phyloP scores from a whole-genome alignment of 2,329 filamentous ascomycete genomes.

The Aspergillus uvarum region DNA sequence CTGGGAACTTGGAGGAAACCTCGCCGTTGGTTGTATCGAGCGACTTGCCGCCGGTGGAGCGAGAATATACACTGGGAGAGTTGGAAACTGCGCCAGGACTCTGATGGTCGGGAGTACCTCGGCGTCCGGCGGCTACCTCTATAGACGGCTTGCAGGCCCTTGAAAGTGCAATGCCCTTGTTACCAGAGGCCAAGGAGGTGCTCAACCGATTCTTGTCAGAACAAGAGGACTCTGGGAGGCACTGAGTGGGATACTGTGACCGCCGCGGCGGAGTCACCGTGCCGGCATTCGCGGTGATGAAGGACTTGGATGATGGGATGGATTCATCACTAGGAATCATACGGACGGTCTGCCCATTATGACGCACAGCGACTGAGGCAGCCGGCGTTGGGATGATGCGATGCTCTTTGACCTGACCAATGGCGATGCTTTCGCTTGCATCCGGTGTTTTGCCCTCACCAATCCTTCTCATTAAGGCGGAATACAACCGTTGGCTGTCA shows the following conservation, averaged over 20 bases:
- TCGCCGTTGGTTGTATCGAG: slow-evolving; percentile 17
- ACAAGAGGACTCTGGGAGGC: neutral
- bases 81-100: slow-evolving; percentile 15
- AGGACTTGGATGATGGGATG: slow-evolving; percentile 31
- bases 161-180: neutral
- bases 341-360: slow-evolving; percentile 31
- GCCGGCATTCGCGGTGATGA: slow-evolving; percentile 28
- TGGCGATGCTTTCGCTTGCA: slow-evolving; percentile 25
- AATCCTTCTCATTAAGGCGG: slow-evolving; percentile 45
- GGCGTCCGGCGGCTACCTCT: slow-evolving; percentile 20
- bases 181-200: no score
- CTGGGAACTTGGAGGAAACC: slow-evolving; percentile 4
- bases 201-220: neutral
- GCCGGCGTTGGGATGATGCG: slow-evolving; percentile 30
- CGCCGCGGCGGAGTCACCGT: slow-evolving; percentile 24
- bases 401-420: slow-evolving; percentile 34
- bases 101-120: neutral
- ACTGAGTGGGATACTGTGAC: slow-evolving; percentile 2
- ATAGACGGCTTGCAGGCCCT: slow-evolving; percentile 4
- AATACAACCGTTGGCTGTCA: slow-evolving; percentile 44
- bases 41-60: slow-evolving; percentile 38
- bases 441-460: slow-evolving; percentile 22
- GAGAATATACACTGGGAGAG: slow-evolving; percentile 47
- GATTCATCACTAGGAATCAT: slow-evolving; percentile 34
- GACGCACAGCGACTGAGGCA: slow-evolving; percentile 26